Evolutionary conservation across 2,329 filamentous ascomycete species (phyloP), one percentile per base, ranked within the genome.

Genomic region (Fusarium sp.): DNA sequence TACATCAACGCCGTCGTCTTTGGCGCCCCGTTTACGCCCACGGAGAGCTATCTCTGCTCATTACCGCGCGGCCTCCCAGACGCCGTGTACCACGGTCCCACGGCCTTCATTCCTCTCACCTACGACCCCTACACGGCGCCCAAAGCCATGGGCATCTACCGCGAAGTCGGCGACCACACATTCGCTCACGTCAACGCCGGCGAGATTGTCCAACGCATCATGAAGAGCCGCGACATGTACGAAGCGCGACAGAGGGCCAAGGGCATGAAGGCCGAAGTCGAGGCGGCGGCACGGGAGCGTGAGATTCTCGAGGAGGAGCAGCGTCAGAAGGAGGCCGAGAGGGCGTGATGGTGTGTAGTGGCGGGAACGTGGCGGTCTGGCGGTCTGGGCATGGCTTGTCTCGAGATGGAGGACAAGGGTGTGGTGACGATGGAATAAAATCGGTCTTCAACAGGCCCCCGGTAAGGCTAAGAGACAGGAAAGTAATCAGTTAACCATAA

Each of bases 61-160:
- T 87, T 97, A 54, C 95, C 96, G 0, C 91, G 91, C 83, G 91
- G 92, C 59, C 89, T 89, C 6, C 94, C 95, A 16, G 88, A 92
- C 78, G 93, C 91, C 31, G 94, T 99, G 70, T 99, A 98, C 83
- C 97, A 99, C 84, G 97, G 97, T n/a, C 95, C 95, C 8, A 99
- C 97, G 0, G 90, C 93, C 14, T 98, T 98, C 82, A 97, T 97
- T 86, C 93, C 91, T 80, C 81, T 91, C 27, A 94, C 91, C 7
- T 94, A 94, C 80, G 93, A 95, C 79, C 93, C 94, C 1, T 98
- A 98, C 84, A 87, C 88, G 31, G 94, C 91, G 16, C 92, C 95
- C 63, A 97, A 95, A 83, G 86, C 88, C 57, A 91, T 98, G 87
- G 92, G 93, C 36, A 95, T 99, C 80, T 98, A 97, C 86, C 89